Conservation (phyloP, 176 grass and related monocot species). For the Tillandsia fasciculata region DNA sequence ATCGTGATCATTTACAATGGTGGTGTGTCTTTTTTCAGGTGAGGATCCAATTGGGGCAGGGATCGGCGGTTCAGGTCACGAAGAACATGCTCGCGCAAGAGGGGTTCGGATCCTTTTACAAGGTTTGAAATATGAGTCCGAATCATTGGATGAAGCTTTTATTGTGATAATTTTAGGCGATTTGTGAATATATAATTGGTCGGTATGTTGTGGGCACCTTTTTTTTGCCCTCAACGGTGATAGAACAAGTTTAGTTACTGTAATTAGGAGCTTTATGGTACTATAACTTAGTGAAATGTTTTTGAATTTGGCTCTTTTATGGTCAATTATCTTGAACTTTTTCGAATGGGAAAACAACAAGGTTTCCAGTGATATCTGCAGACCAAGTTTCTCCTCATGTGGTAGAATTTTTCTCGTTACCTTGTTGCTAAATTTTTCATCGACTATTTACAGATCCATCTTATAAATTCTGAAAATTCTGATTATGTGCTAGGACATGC, state of each 20-base stretch:
- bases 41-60: conserved; percentile 93
- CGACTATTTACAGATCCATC: too few relatives aligned
- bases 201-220: too few relatives aligned
- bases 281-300: not conserved
- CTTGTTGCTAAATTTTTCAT: too few relatives aligned
- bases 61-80: conserved; percentile 64
- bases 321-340: not conserved
- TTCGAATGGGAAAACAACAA: not conserved
- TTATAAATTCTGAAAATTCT: not conserved
- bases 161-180: not conserved
- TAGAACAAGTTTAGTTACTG: too few relatives aligned
- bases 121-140: conserved; percentile 32
- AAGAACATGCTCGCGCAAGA: conserved; percentile 87
- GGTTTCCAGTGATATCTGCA: too few relatives aligned
- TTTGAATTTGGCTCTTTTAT: not conserved
- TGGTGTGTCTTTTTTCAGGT: conserved; percentile 41
- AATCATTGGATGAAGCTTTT: not conserved
- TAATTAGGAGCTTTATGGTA: not conserved
- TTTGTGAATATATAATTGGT: too few relatives aligned
- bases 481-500: too few relatives aligned
- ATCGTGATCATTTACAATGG: not conserved
- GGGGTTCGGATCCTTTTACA: conserved; percentile 65
- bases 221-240: too few relatives aligned
- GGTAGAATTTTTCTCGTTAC: too few relatives aligned
- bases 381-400: too few relatives aligned